A percentile compares a stretch with the other conserved stretches of the same genome.
Evolutionary conservation across 129 eudicot genomes (phyloP).

Genomic region (Chrysanthemum seticuspe): DNA sequence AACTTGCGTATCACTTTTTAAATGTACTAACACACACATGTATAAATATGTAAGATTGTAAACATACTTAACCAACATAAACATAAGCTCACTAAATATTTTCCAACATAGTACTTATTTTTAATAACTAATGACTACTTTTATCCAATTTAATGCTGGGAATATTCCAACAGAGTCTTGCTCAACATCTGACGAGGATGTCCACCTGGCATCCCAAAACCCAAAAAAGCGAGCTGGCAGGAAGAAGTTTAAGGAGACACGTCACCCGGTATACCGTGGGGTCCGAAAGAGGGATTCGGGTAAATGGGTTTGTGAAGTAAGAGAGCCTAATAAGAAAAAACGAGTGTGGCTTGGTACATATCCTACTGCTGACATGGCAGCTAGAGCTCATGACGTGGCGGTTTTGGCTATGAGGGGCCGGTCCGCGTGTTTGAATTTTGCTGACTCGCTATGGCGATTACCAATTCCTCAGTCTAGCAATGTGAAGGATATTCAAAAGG

Average conservation of each 20-base stretch:
- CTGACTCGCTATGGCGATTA: slow-evolving; percentile 79
- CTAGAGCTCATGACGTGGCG: slow-evolving; percentile 90
- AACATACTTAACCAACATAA: not conserved
- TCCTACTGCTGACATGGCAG: slow-evolving; percentile 85
- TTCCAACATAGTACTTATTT: not conserved
- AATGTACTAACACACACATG: not conserved
- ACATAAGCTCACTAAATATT: slow-evolving; percentile 2
- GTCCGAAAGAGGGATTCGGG: slow-evolving; percentile 67
- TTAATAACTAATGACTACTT: slow-evolving; percentile 14
- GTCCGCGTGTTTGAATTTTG: slow-evolving; percentile 74
- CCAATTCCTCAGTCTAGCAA: slow-evolving; percentile 53
- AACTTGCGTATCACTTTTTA: slow-evolving; percentile 2
- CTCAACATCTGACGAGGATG: slow-evolving; percentile 39
- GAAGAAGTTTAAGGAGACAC: no score
- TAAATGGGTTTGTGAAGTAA: slow-evolving; percentile 85
- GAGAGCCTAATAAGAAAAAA: slow-evolving; percentile 71
- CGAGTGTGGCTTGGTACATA: slow-evolving; percentile 82
- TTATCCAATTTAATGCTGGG: slow-evolving; percentile 25
- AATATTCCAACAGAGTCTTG: slow-evolving; percentile 10
- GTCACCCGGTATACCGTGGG: slow-evolving; percentile 86
- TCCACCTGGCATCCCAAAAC: slow-evolving; percentile 49
- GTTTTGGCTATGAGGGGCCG: slow-evolving; percentile 64
- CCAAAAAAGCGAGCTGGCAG: slow-evolving; percentile 84
- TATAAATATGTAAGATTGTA: not conserved
- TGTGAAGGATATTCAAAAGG: slow-evolving; percentile 70